Evolutionary conservation across 345 rosid species (phyloP), one percentile per base, ranked within the genome.

Genomic region (Euphorbia pulcherrima): DNA sequence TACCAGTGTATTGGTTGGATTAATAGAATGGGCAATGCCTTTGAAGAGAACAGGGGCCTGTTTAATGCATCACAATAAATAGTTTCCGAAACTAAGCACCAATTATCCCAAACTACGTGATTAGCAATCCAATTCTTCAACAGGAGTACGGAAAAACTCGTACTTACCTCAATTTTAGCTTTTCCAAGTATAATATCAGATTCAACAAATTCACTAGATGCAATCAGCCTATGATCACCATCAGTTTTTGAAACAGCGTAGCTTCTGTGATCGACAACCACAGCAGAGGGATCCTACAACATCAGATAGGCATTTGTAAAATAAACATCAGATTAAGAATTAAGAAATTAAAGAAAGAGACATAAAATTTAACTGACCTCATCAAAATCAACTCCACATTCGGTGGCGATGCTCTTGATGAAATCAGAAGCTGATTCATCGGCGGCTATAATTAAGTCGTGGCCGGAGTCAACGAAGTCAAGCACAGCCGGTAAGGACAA

Each of bases 381-480:
- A 20, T 86, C 93, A 71, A 88, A 88, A 80, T 83, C 90, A 70
- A 86, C 85, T 4, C 90, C 93, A 67, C 85, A 88, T 70, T 88
- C 88, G 0, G 83, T 74, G 20, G 89, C 89, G 20, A 86, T 72
- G 0, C 82, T 79, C 30, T 76, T 78, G 40, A 83, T 82, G 68
- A 88, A 69, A 80, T 84, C 86, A 62, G 90, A 88, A 3, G 89
- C 84, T 62, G 84, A 79, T n/a, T 69, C 76, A 83, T 88, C 90
- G 44, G 79, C 90, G 29, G 89, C 88, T 10, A 88, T 11, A 55
- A 88, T 82, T 81, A 88, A 74, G 68, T 86, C 89, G 39, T 78
- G 89, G 62, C 90, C 93, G 3, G 90, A 84, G 84, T 88, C 93
- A 69, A 88, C 85, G 65, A 86, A 88, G 66, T 86, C 90, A 61